Base-by-base conservation (phyloP, 768 basidiomycete genomes). In the Rhodosporidiobolus sp. region DNA sequence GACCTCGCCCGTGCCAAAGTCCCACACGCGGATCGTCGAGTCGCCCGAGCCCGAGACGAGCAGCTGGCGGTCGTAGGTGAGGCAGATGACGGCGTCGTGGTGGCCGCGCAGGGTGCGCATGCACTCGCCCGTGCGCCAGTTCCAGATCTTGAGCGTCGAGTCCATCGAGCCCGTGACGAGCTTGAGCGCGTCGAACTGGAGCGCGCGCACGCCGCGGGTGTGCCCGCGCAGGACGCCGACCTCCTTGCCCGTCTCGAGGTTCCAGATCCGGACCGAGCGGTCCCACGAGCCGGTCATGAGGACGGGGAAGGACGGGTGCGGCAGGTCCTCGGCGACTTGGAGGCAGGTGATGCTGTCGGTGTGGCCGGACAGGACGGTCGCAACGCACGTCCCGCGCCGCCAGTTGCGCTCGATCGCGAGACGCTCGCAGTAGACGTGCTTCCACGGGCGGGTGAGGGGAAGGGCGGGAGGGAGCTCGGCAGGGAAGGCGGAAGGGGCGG, bases 231-330 rank as follows among this genome's bases (percentile, higher is more conserved):
- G 85, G 78, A 89, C 89, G 64, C 88, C 89, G 43, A 97, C 84
- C 79, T 91, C 89, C 61, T 86, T 83, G 28, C 94, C 95, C 0
- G 90, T 91, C 81, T 97, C 94, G 63, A 98, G 86, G 79, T 98
- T 96, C 96, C 96, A 99, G 10, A 99, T 88, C 28, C 94, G 88
- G 9, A 89, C 88, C 6, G 93, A 96, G 77, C 91, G 88, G 79
- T 99, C 96, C 81, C 96, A 98, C 3, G 94, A 96, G 35, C 96
- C 96, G 4, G 96, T 95, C 84, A 99, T 94, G 65, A 99, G 88
- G 73, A 99, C 88, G 11, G 95, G 94, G 73, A 94, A 96, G 14
- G 87, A 84, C 14, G 92, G 90, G 80, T 92, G 89, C 3, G 86
- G 83, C 17, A 95, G 84, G 10, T 88, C 88, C 80, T 96, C 95